Evolutionary conservation across 2,329 filamentous ascomycete species (phyloP), one percentile per base, ranked within the genome.

Genomic region (Mollisiaceae sp.): DNA sequence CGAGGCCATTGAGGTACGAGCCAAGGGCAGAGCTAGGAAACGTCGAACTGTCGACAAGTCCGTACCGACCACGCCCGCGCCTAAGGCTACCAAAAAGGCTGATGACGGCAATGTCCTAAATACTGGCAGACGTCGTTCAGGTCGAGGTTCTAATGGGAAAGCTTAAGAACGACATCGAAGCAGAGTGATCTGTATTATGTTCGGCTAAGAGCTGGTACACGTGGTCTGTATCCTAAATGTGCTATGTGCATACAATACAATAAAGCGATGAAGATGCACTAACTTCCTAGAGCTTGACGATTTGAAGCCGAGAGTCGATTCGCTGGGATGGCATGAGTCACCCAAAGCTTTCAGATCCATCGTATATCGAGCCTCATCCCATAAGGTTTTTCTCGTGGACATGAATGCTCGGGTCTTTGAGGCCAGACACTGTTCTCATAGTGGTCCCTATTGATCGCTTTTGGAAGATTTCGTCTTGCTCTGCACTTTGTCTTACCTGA

Each of bases 51-150:
- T 32, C 39, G 18, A 45, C 41, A 24, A 50, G 22, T 14, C 45
- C 11, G 50, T 11, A 35, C 24, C 24, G 32, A 38, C 35, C 9
- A 39, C 38, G 12, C 1, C 55, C 24, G 38, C 36, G 39, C 14
- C 55, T 4, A 57, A 68, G 27, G 15, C 22, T 18, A 60, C 35
- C n/a, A 59, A 63, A 38, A 60, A 54, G 24, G 39, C 61, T 15
- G 60, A 66, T 11, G 39, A 39, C 4, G 50, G 27, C 38, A 18
- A 62, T 15, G 55, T 58, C 11, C 35, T 52, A 4, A 45, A 56
- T 55, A 55, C n/a, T 35, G 56, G 55, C 12, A 54, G 65, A 55
- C 65, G 67, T 59, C 63, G 63, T 43, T 64, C 65, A 27, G 67
- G 65, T 39, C 62, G 65, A 27, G 45, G 58, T 20, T 55, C 67